Evolutionary conservation across 23 red algal genomes (phyloP).

Genomic region (Gracilaria domingensis): DNA sequence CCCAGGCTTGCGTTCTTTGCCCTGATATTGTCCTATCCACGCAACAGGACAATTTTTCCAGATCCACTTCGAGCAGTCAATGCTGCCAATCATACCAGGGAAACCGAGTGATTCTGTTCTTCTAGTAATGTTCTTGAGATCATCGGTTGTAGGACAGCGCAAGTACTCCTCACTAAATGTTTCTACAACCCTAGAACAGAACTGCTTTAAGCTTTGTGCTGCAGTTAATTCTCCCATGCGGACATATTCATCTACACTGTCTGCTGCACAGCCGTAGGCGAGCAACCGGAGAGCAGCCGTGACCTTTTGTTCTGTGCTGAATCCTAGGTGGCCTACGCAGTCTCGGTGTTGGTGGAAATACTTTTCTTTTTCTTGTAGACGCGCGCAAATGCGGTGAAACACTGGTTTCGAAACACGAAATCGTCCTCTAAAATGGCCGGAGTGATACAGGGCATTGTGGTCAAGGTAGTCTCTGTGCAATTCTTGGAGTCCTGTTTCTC

Average conservation of each 20-base stretch:
- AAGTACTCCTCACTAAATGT: too few relatives aligned
- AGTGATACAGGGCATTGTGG: neutral
- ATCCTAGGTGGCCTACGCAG: too few relatives aligned
- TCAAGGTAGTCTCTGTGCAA: neutral
- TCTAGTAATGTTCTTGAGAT: too few relatives aligned
- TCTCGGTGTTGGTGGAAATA: neutral
- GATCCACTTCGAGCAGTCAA: too few relatives aligned
- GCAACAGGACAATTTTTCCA: neutral
- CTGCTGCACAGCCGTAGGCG: too few relatives aligned
- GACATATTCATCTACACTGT: too few relatives aligned
- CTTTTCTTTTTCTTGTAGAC: neutral
- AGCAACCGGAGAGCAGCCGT: too few relatives aligned
- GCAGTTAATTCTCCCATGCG: conserved; percentile 2
- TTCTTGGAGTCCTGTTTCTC: neutral
- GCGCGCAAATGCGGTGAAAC: too few relatives aligned
- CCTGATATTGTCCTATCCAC: conserved; percentile 4
- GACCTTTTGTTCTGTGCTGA: too few relatives aligned
- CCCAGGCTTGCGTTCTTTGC: neutral
- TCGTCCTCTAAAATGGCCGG: neutral
- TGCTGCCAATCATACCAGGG: too few relatives aligned
- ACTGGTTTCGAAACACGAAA: neutral
- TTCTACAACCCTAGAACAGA: conserved; percentile 1
- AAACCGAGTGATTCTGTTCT: too few relatives aligned
- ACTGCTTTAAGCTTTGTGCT: neutral
- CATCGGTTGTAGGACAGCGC: too few relatives aligned